Evolutionary conservation across 768 basidiomycete species (phyloP), one percentile per base, ranked within the genome.

Genomic region (Punctularia strigosozonata): DNA sequence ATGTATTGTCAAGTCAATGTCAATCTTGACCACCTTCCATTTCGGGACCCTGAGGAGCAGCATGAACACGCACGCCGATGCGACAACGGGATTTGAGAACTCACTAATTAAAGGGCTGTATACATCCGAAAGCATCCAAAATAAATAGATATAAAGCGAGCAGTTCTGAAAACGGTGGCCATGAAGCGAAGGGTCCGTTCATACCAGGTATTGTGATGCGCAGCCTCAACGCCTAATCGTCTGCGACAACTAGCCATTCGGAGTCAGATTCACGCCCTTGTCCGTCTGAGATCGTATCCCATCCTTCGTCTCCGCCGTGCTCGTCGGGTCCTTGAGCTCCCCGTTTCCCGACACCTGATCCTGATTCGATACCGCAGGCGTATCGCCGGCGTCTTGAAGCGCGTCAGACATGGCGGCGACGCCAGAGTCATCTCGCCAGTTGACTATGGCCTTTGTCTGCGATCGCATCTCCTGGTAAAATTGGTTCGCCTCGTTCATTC

Each of bases 401-500:
- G n/a, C n/a, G n/a, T n/a, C n/a, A n/a, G n/a, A n/a, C n/a, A n/a
- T n/a, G n/a, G n/a, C n/a, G 25, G 46, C 20, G 31, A 36, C 28
- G 43, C 48, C 57, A 33, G 58, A 55, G 17, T 57, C 61, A 25
- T 73, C 73, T 38, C 73, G 65, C 73, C 73, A 77, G 46, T 64
- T 74, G 20, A 73, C 50, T 1, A 74, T 72, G 5, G 74, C 67
- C 46, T 81, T 71, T 50, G 79, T 77, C 44, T 71, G 73, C 24
- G 81, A 77, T 41, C 80, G 79, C 78, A 89, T 80, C 48, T 81
- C 78, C 56, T 90, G 86, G 51, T 90, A 90, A 56, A 87, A 86
- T 41, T 83, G 70, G 55, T 89, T 88, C 12, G 83, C 88, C 50
- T 86, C 85, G 60, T 98, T 97, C 85, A 99, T 86, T 61, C 79